Percentiles rank a stretch among this genome's conserved stretches.
Evolutionary conservation across 805 yeast species (phyloP).

Genomic region (Candida sphagnicola): DNA sequence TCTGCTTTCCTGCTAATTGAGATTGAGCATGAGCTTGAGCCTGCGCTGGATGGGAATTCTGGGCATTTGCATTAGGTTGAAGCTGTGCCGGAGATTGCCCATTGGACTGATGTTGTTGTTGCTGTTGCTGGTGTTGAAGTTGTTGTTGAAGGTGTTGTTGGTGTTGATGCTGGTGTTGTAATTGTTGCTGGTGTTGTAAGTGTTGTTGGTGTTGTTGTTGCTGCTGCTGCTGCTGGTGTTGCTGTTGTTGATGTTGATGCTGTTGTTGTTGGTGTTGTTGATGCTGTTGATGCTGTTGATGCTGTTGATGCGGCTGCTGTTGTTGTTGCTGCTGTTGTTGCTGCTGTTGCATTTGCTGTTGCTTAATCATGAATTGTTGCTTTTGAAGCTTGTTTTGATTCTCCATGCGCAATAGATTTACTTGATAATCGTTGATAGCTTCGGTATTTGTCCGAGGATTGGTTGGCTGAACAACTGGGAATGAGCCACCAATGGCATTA

Average conservation of each 20-base stretch:
- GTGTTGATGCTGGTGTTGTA: slow-evolving; percentile 4
- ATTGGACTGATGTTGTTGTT: slow-evolving; percentile 3
- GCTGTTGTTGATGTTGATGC: slow-evolving; percentile 11
- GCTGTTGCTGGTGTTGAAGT: slow-evolving; percentile 1
- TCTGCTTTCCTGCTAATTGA: slow-evolving; percentile 2
- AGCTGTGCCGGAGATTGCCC: slow-evolving; percentile 6
- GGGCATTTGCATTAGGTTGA: slow-evolving; percentile 6
- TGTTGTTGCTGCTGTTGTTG: slow-evolving; percentile 7
- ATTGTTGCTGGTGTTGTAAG: slow-evolving; percentile 8
- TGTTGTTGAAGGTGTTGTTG: neutral
- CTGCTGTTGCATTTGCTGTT: slow-evolving; percentile 12
- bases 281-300: slow-evolving; percentile 10
- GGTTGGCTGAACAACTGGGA: slow-evolving; percentile 4
- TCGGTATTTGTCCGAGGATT: slow-evolving; percentile 8
- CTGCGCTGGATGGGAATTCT: slow-evolving; percentile 5
- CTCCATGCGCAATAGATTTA: slow-evolving; percentile 15
- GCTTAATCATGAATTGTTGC: slow-evolving; percentile 16
- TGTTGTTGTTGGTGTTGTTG: slow-evolving; percentile 16
- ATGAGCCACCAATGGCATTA: neutral
- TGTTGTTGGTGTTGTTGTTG: too few relatives aligned
- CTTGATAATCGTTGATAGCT: slow-evolving; percentile 19
- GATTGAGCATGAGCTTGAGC: slow-evolving; percentile 11
- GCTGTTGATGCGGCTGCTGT: slow-evolving; percentile 6
- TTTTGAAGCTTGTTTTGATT: slow-evolving; percentile 16
- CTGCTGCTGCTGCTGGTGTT: slow-evolving; percentile 9